phyloP scores from a whole-genome alignment of 202 grass and related monocot genomes.

The Saccharum hybrid region DNA sequence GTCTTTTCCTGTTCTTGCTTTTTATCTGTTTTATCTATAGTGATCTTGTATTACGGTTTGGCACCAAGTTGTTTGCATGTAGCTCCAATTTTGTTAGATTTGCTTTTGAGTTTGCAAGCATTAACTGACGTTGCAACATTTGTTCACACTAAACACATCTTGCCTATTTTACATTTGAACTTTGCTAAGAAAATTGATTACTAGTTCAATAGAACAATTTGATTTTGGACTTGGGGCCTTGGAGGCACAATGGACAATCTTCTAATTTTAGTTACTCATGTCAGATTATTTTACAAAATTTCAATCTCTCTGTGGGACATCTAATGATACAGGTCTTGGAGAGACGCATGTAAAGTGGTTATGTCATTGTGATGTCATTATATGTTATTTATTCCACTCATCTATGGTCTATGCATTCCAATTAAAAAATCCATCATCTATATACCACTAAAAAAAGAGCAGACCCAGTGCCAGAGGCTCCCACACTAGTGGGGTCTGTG shows the following conservation, averaged over 20 bases:
- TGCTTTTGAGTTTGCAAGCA: conserved; percentile 31
- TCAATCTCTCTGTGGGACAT: neutral
- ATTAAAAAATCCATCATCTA: conserved; percentile 19
- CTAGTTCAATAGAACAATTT: conserved; percentile 1
- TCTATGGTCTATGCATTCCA: neutral
- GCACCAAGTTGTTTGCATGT: neutral
- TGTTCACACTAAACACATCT: neutral
- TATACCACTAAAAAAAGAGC: too few species aligned
- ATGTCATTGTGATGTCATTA: neutral
- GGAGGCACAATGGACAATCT: conserved; percentile 12
- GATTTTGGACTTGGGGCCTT: neutral
- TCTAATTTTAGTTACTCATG: conserved; percentile 16
- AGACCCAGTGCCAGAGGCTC: too few species aligned
- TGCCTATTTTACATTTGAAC: conserved; percentile 7
- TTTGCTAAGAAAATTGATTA: conserved; percentile 9
- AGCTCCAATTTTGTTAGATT: neutral
- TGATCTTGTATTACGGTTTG: conserved; percentile 6
- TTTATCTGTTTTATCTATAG: neutral
- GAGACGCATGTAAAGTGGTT: conserved; percentile 14
- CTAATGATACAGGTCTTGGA: neutral
- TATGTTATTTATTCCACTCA: conserved; percentile 12
- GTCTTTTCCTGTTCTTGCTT: neutral
- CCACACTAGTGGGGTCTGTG: too few species aligned
- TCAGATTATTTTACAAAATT: conserved; percentile 6
- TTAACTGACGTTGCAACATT: conserved; percentile 19